Evolutionary conservation across 2,329 filamentous ascomycete species (phyloP), one percentile per base, ranked within the genome.

Genomic region (Gremmenia infestans): DNA sequence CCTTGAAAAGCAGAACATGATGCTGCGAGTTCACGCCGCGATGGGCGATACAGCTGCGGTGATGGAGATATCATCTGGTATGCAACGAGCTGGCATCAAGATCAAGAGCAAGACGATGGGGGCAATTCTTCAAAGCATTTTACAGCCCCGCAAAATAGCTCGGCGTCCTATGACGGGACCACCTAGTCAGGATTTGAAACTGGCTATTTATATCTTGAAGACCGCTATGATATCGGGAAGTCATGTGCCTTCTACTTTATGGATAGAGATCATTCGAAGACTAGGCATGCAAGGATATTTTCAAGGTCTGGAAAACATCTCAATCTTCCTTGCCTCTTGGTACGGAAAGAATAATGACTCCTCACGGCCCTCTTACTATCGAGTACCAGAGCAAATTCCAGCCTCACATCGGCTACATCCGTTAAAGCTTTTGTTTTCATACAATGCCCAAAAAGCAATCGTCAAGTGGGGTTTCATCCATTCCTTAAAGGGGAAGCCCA

Each of bases 221-320:
- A 70, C 71, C 48, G 71, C 80, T 43, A 72, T 81, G 50, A 69
- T 74, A 57, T 71, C 68, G 40, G 76, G 75, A 17, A 70, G 70
- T 53, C 60, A 70, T 54, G 71, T 81, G 23, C 71, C 71, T 22
- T 69, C 73, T 3, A 68, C 60, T 25, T 64, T 72, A 15, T 88
- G 84, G 85, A 69, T 72, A 48, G 82, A 86, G 64, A 72, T 85
- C 9, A 65, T 87, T 43, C 80, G 80, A 47, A 77, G 83, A 28
- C 76, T 81, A 47, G 85, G 83, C 4, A 85, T 83, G 79, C 67
- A 72, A 8, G 72, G 77, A 7, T 73, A 76, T 15, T 76, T 82
- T 64, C 65, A 75, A 14, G 78, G 81, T 35, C 70, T 86, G 6
- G 73, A 75, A 56, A 74, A 74, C 22, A 71, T 85, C 62, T 79